Conservation (phyloP, 2,329 filamentous ascomycete genomes). For the Coniochaeta pulveracea region DNA sequence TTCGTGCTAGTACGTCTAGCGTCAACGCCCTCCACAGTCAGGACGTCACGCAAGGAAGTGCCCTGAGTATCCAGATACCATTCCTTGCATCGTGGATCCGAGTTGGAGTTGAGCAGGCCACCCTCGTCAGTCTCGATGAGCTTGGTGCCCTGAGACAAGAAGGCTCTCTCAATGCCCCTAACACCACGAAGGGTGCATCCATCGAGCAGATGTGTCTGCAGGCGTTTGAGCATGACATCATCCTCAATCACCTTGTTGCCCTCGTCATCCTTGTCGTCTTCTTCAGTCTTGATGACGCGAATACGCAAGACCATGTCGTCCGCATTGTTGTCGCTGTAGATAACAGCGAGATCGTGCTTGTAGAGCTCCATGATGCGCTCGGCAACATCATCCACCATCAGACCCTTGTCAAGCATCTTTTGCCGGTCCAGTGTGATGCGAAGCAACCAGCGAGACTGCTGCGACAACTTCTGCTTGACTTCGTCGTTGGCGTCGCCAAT, state of each 20-base stretch:
- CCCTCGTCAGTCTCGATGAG: constrained; percentile 60
- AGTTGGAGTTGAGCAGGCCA: constrained; percentile 61
- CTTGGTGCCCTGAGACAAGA: constrained; percentile 72
- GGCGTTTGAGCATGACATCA: constrained; percentile 83
- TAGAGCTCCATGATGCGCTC: constrained; percentile 83
- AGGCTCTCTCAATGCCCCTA: constrained; percentile 75
- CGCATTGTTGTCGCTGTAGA: constrained; percentile 97
- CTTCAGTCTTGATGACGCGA: constrained; percentile 50
- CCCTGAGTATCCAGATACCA: constrained; percentile 96
- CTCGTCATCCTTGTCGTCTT: constrained; percentile 58
- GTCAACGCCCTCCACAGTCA: constrained; percentile 83
- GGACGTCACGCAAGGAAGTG: constrained; percentile 72
- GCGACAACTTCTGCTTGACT: constrained; percentile 47
- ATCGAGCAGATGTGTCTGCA: constrained; percentile 85
- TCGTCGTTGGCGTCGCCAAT: constrained; percentile 67
- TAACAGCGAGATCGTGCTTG: constrained; percentile 72
- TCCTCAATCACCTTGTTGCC: constrained; percentile 56
- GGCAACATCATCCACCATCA: constrained; percentile 86
- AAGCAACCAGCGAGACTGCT: constrained; percentile 89
- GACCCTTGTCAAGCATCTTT: constrained; percentile 88
- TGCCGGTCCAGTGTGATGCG: constrained; percentile 88
- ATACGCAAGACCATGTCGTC: constrained; percentile 92
- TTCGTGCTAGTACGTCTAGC: constrained; percentile 81
- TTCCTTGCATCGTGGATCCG: constrained; percentile 67
- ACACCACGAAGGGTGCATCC: constrained; percentile 87